Conservation (phyloP, 257 asterid species). For the Jasminum sambac region DNA sequence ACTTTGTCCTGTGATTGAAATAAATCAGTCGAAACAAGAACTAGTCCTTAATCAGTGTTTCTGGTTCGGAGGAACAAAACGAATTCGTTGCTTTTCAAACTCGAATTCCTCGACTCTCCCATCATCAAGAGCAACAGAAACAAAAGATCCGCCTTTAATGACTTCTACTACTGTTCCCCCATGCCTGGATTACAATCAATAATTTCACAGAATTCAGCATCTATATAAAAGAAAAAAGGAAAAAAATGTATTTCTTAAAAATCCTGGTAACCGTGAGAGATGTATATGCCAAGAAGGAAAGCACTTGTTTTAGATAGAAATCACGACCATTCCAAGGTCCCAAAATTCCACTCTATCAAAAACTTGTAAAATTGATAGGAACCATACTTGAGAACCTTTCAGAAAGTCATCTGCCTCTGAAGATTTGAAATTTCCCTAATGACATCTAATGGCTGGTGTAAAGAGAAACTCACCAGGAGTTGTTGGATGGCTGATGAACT, state of each 20-base stretch:
- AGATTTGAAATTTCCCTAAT: neutral
- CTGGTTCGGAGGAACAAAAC: slow-evolving; percentile 81
- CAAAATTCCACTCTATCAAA: neutral
- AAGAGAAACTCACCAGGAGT: slow-evolving; percentile 64
- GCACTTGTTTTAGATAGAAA: neutral
- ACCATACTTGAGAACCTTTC: neutral
- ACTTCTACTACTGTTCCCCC: slow-evolving; percentile 43
- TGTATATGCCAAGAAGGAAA: neutral
- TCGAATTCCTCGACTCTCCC: slow-evolving; percentile 68
- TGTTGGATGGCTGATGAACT: slow-evolving; percentile 75
- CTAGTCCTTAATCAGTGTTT: slow-evolving; percentile 32
- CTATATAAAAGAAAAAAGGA: no score
- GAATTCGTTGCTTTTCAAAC: slow-evolving; percentile 91
- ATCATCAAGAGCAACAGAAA: slow-evolving; percentile 74
- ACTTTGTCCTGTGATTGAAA: neutral
- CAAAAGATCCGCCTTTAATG: slow-evolving; percentile 57
- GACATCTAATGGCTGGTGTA: neutral
- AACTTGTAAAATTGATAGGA: neutral
- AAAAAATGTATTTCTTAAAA: neutral
- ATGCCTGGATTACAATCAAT: slow-evolving; percentile 30
- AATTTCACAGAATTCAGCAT: slow-evolving; percentile 2
- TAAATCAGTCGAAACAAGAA: neutral
- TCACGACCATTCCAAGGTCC: neutral
- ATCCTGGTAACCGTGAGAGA: neutral
- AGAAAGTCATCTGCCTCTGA: neutral